Evolutionary conservation across 2,329 filamentous ascomycete species (phyloP).

Genomic region (Alternaria sp.): DNA sequence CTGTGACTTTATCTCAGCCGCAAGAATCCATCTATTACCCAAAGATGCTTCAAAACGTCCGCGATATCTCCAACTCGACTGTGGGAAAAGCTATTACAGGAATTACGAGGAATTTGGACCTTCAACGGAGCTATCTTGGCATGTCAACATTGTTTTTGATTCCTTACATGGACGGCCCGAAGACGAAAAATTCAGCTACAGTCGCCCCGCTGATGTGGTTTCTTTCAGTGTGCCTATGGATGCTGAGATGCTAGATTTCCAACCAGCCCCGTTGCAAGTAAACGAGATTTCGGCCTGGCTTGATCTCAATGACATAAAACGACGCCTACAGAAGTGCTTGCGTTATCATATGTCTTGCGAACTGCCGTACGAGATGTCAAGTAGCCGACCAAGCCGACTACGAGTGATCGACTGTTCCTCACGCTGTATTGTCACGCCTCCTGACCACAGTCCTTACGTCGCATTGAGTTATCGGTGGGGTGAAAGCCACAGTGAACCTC

Average conservation of each 20-base stretch:
- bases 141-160: not conserved
- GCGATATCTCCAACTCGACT: not conserved
- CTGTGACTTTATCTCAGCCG: not conserved
- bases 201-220: too few relatives aligned
- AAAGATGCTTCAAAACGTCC: not conserved
- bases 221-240: not conserved
- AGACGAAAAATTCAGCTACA: too few relatives aligned
- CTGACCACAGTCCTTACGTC: not conserved
- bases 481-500: not conserved
- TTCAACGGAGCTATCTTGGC: too few relatives aligned
- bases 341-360: not conserved
- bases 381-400: not conserved
- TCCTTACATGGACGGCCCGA: too few relatives aligned
- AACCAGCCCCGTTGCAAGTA: not conserved
- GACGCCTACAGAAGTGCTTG: not conserved
- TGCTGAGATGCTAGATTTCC: not conserved
- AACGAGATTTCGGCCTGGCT: not conserved
- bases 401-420: not conserved
- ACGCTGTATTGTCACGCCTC: not conserved
- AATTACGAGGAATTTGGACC: too few relatives aligned
- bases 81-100: not conserved
- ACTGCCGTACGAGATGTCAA: too few relatives aligned
- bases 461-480: not conserved
- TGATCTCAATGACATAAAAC: not conserved
- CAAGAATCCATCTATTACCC: not conserved